Evolutionary conservation across 345 rosid genomes (phyloP), one percentile per base, ranked within the genome.

Genomic region (Microcos paniculata): DNA sequence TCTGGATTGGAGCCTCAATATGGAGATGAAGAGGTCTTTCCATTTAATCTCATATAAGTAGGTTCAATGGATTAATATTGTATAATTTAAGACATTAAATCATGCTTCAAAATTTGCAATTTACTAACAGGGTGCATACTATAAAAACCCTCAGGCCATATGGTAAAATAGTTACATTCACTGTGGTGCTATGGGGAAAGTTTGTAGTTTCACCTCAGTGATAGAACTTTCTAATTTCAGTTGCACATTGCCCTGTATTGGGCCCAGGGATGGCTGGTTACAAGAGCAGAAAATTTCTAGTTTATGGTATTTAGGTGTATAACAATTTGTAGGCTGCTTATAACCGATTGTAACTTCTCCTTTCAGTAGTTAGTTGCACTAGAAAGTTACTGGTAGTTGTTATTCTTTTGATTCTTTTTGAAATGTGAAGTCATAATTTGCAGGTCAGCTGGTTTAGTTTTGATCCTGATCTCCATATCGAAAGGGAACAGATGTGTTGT

Each of bases 391-490:
- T 24, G 35, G 3, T 45, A 43, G 15, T 40, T 66, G 15, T 66
- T 14, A 23, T 31, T 70, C 73, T 70, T 70, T 30, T 49, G 62
- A 65, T 81, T 72, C 71, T 76, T 58, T 79, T 45, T 62, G 80
- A 48, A 72, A 53, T 84, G 59, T 62, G 62, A 73, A 31, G 76
- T 61, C 40, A 12, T 59, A 61, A 26, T 75, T 79, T 74, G 63
- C 90, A 95, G 99, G 96, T 91, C 78, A 80, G 86, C 85, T 93
- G 99, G 99, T 95, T 93, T 85, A 95, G 98, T 88, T 95, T 93
- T 66, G 98, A 95, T 83, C 97, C 99, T 58, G 85, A 85, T 26
- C 90, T 84, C 71, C 99, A 93, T 73, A 79, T 88, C 68, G 97
- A 88, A 87, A 91, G 94, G 88, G 97, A 90, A 74, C 99, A 95